A percentile compares a stretch with the other conserved stretches of the same genome.
Conservation (phyloP, 257 asterid genomes). For the Capsicum pubescens region DNA sequence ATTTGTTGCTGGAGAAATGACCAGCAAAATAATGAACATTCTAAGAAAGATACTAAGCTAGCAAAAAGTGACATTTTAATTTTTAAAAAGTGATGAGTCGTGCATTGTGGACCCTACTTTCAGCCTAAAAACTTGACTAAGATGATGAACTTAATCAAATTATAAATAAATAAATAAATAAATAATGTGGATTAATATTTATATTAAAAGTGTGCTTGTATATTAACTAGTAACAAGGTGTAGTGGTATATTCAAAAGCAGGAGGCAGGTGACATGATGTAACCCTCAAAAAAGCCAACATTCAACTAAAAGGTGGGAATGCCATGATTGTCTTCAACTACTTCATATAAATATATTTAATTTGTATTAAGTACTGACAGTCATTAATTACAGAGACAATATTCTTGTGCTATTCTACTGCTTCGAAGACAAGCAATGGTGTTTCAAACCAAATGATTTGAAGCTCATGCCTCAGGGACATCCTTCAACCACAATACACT, state of each 20-base stretch:
- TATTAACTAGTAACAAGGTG: background rate
- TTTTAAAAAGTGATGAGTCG: background rate
- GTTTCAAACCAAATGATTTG: constrained; percentile 15
- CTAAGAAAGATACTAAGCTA: background rate
- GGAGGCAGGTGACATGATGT: constrained; percentile 28
- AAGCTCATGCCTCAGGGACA: constrained; percentile 11
- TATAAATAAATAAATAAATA: background rate
- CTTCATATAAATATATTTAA: background rate
- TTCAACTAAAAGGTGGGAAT: background rate
- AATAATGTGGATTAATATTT: background rate
- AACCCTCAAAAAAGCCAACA: constrained; percentile 37
- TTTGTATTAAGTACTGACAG: background rate
- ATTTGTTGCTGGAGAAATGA: background rate
- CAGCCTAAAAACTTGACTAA: background rate
- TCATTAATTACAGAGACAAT: background rate
- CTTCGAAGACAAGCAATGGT: constrained; percentile 15
- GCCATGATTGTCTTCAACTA: constrained; percentile 21
- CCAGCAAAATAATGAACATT: background rate
- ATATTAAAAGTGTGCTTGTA: background rate
- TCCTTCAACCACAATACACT: constrained; percentile 13
- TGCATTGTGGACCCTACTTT: background rate
- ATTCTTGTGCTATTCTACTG: background rate
- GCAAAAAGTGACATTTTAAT: background rate
- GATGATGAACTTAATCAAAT: background rate
- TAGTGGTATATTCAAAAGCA: constrained; percentile 28